Conservation (phyloP, 306 rosid genomes). For the Canavalia ensiformis region DNA sequence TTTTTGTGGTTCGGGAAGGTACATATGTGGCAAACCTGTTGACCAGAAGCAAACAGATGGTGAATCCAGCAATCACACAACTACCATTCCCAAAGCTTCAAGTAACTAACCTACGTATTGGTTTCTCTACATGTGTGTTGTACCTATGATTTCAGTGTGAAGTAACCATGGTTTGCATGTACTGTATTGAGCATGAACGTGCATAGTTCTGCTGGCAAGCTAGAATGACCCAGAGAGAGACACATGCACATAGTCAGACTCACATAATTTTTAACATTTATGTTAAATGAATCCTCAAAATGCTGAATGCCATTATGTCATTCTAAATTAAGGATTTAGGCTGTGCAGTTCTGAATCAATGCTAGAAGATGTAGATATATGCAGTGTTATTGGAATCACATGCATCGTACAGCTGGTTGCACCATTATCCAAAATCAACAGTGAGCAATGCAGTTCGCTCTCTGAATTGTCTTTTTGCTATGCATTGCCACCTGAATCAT, state of each 20-base stretch:
- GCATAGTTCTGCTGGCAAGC: slow-evolving; percentile 23
- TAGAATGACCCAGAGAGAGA: not conserved
- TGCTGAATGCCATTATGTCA: not conserved
- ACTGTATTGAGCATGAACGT: not conserved
- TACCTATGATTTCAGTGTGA: slow-evolving; percentile 31
- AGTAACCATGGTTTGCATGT: slow-evolving; percentile 23
- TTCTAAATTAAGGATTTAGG: slow-evolving; percentile 5
- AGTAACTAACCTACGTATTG: slow-evolving; percentile 45
- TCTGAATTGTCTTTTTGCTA: too few species aligned
- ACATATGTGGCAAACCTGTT: slow-evolving; percentile 69
- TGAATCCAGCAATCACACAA: slow-evolving; percentile 69
- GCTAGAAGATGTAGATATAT: not conserved
- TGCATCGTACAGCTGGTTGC: too few species aligned
- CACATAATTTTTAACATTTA: not conserved
- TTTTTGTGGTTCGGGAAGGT: slow-evolving; percentile 92
- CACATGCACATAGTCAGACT: too few species aligned
- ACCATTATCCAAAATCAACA: too few species aligned
- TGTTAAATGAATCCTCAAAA: not conserved
- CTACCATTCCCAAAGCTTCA: slow-evolving; percentile 77
- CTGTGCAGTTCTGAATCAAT: slow-evolving; percentile 1
- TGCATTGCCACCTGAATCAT: too few species aligned
- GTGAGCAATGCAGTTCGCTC: too few species aligned
- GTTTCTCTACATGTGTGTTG: slow-evolving; percentile 16
- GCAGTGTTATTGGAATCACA: too few species aligned
- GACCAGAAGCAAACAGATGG: slow-evolving; percentile 73